These are phyloP conservation scores for Aspergillus cavernicola DNA, from an alignment of 495 filamentous ascomycete genomes.

Conservation along the genomic window DNA sequence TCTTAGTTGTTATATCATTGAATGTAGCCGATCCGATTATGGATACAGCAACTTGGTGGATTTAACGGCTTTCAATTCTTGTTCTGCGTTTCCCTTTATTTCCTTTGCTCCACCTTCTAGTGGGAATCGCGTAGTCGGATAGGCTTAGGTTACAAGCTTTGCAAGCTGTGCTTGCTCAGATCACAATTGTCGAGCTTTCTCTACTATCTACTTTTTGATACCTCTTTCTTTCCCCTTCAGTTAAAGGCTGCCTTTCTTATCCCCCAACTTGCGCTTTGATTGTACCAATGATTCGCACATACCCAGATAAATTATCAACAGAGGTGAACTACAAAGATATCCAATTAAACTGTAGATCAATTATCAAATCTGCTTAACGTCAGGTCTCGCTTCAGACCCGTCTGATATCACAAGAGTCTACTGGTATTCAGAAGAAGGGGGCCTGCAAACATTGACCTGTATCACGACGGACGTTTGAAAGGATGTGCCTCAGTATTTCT, in stretches of 20 bases:
- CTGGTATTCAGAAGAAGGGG: no score
- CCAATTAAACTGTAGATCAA: no score
- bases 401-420: no score
- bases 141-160: conserved; percentile 8
- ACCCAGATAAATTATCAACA: no score
- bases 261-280: no score
- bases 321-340: no score
- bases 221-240: not conserved
- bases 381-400: no score
- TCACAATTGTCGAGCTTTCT: conserved; percentile 1
- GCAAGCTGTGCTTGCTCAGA: conserved; percentile 2
- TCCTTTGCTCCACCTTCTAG: not conserved
- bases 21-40: conserved; percentile 29
- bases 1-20: conserved; percentile 26
- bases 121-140: conserved; percentile 4
- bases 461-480: conserved; percentile 46
- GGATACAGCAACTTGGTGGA: conserved; percentile 23
- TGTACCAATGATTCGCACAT: no score
- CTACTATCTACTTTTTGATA: not conserved
- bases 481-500: conserved; percentile 78
- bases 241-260: no score
- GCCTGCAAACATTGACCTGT: no score
- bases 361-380: no score
- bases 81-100: conserved; percentile 11
- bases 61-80: conserved; percentile 25